These are phyloP conservation scores for Fusarium pseudocircinatum DNA, from an alignment of 2,329 filamentous ascomycete species.

Conservation along the genomic window DNA sequence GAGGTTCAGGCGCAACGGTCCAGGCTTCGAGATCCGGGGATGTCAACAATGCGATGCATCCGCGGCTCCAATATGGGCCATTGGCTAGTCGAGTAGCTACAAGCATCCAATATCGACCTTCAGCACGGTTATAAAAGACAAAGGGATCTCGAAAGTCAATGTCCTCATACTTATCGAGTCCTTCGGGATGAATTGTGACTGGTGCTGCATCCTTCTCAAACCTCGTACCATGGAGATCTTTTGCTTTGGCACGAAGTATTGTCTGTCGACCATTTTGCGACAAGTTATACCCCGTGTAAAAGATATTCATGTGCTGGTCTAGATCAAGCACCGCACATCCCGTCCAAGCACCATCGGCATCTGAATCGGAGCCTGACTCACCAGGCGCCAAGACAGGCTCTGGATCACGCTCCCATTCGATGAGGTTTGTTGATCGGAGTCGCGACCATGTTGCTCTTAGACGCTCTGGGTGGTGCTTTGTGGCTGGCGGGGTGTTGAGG, in stretches of 20 bases:
- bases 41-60: conserved; percentile 50
- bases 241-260: conserved; percentile 44
- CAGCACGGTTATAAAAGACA: conserved; percentile 46
- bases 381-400: conserved; percentile 39
- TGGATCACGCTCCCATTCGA: conserved; percentile 45
- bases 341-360: conserved; percentile 49
- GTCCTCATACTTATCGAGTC: conserved; percentile 43
- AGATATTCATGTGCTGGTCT: conserved; percentile 48
- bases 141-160: conserved; percentile 51
- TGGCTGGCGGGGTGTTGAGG: conserved; percentile 45
- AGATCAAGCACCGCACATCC: conserved; percentile 47
- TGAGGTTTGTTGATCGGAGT: conserved; percentile 43
- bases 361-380: conserved; percentile 30
- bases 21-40: conserved; percentile 47
- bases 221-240: conserved; percentile 40
- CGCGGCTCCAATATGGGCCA: conserved; percentile 49
- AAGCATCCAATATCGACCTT: conserved; percentile 50
- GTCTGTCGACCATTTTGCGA: conserved; percentile 45
- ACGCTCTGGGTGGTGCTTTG: conserved; percentile 47
- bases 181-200: conserved; percentile 33
- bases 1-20: conserved; percentile 44
- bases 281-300: conserved; percentile 51
- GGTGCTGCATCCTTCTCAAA: conserved; percentile 41
- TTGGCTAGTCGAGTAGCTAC: conserved; percentile 46
- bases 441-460: conserved; percentile 48